phyloP scores from a whole-genome alignment of 2,329 filamentous ascomycete species.

The Magnaporthiopsis poae region DNA sequence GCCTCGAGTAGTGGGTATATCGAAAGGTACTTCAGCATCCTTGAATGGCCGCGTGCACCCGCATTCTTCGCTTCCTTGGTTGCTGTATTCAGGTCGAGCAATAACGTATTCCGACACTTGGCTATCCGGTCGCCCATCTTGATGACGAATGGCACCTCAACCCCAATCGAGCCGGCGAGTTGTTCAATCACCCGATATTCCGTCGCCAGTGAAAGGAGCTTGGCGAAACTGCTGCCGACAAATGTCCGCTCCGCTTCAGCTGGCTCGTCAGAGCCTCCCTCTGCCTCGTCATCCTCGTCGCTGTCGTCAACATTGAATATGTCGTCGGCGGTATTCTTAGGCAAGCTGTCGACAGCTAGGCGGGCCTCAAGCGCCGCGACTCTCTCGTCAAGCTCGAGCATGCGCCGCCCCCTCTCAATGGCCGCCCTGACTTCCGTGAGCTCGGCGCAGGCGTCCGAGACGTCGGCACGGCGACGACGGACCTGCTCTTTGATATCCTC shows the following conservation, averaged over 20 bases:
- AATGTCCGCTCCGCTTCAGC: conserved; percentile 19
- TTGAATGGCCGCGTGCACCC: conserved; percentile 31
- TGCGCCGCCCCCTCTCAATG: conserved; percentile 50
- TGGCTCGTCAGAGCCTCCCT: conserved; percentile 12
- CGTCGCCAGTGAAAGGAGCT: conserved; percentile 34
- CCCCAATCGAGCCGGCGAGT: conserved; percentile 35
- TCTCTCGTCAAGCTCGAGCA: conserved; percentile 59
- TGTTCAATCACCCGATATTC: conserved; percentile 34
- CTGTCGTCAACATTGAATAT: conserved; percentile 22
- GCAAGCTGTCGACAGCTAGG: conserved; percentile 40
- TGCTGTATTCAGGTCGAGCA: conserved; percentile 46
- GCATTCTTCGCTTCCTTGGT: conserved; percentile 32
- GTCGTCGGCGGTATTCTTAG: conserved; percentile 19
- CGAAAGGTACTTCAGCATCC: conserved; percentile 41
- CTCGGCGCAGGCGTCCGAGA: conserved; percentile 54
- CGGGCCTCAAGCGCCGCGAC: conserved; percentile 53
- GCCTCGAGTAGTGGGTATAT: conserved; percentile 45
- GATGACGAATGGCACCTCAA: conserved; percentile 38
- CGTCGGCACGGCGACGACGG: conserved; percentile 50
- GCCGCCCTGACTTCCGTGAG: conserved; percentile 52
- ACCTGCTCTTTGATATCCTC: conserved; percentile 63
- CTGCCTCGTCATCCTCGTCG: conserved; percentile 20
- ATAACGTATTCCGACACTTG: conserved; percentile 45
- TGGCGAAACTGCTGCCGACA: conserved; percentile 37
- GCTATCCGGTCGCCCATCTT: conserved; percentile 43